phyloP scores from a whole-genome alignment of 179 eudicot species.

The Camellia oleifera region DNA sequence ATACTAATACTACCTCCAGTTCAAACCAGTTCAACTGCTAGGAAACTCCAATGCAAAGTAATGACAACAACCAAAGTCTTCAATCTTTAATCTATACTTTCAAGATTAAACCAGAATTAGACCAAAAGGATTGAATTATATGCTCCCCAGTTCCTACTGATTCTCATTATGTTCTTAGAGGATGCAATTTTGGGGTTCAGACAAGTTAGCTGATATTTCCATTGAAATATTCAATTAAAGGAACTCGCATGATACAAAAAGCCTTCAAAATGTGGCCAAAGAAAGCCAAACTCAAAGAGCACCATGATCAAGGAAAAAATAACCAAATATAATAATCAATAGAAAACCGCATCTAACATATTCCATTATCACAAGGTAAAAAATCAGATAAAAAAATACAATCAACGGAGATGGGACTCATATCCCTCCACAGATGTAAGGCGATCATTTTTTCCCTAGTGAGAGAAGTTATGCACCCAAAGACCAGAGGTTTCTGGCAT shows the following conservation, averaged over 20 bases:
- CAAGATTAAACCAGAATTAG: constrained; percentile 1
- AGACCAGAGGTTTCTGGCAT: neutral
- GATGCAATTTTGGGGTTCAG: neutral
- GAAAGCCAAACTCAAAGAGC: neutral
- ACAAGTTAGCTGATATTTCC: neutral
- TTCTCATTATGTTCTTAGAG: neutral
- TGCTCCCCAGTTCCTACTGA: neutral
- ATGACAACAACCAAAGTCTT: neutral
- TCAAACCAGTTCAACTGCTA: neutral
- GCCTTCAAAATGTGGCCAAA: constrained; percentile 3
- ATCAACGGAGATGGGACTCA: neutral
- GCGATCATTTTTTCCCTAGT: neutral
- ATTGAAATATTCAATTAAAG: neutral
- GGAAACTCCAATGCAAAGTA: neutral
- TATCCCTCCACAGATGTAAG: neutral
- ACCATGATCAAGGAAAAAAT: neutral
- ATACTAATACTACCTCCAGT: neutral
- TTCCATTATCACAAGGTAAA: neutral
- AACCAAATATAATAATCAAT: neutral
- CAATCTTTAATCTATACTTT: neutral
- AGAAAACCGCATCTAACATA: neutral
- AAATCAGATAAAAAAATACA: neutral
- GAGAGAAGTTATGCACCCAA: neutral
- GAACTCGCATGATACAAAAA: constrained; percentile 10
- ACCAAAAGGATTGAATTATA: neutral